Evolutionary conservation across 192 early-diverging fungal species (phyloP), one percentile per base, ranked within the genome.

Genomic region (Coemansia sp.): DNA sequence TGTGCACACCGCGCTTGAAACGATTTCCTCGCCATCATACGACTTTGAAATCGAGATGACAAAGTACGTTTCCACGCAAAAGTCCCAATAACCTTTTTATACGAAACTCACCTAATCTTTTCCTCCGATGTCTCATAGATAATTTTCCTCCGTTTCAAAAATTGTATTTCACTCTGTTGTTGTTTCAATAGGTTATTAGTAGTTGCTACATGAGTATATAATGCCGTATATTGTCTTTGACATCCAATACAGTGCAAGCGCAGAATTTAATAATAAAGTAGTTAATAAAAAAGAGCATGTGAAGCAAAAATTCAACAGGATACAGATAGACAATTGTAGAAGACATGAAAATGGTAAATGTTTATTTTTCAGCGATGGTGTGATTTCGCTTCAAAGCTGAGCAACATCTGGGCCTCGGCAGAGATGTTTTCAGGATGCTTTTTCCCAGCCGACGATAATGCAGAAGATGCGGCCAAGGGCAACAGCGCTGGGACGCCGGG

Each of bases 381-480:
- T 2, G 70, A 14, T 11, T 44, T 60, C 1, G 78, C 58, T 17
- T 76, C 69, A 71, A 82, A 82, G 60, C 58, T 77, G 21, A 82
- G 69, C 51, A 82, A 72, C 80, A 82, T 82, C 34, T 74, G 80
- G 1, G 74, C 73, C 32, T 82, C 80, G 9, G 80, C 72, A 15
- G 75, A 76, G 5, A 82, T 76, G 14, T 25, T 32, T 17, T 72
- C 70, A 11, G 70, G 37, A 9, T 69, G 51, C 19, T 45, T 44
- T 31, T 57, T 64, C 58, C 45, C 58, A 23, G 55, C 8, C 27
- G 15, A 14, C 7, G 55, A 15, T 8, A 27, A 27, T 2, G 27
- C 34, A 36, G 34, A 36, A 36, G 53, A 27, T 14, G 53, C 53
- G 2, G 55, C 31, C 51, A 55, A n/a, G 21, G 51, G 51, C 27